Conservation (phyloP, 257 asterid genomes). For the Mentha longifolia region DNA sequence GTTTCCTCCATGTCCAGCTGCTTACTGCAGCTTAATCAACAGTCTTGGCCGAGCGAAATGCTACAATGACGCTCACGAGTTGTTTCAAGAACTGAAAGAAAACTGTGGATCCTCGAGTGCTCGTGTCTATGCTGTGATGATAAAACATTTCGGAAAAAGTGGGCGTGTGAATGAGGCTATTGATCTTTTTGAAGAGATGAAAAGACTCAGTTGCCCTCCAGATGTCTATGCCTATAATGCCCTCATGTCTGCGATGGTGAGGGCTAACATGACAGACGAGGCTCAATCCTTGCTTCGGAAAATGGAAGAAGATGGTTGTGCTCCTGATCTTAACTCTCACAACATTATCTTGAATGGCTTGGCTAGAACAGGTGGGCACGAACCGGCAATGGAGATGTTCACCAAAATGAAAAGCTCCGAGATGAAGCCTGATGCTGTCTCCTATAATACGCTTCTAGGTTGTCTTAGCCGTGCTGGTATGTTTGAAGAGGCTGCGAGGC, state of each 20-base stretch:
- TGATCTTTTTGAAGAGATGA: conserved; percentile 61
- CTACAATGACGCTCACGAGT: conserved; percentile 72
- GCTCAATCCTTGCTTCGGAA: conserved; percentile 52
- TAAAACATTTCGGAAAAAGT: conserved; percentile 59
- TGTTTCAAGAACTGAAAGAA: conserved; percentile 61
- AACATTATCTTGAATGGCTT: conserved; percentile 60
- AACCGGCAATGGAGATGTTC: conserved; percentile 55
- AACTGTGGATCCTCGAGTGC: conserved; percentile 61
- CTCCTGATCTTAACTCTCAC: conserved; percentile 55
- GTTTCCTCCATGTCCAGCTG: conserved; percentile 92
- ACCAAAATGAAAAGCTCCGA: conserved; percentile 47
- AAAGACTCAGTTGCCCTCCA: conserved; percentile 48
- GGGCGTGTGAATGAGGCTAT: conserved; percentile 58
- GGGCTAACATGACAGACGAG: conserved; percentile 54
- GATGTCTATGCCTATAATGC: conserved; percentile 70
- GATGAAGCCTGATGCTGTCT: conserved; percentile 58
- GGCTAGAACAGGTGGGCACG: conserved; percentile 55
- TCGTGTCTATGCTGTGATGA: conserved; percentile 68
- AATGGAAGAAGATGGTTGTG: conserved; percentile 56
- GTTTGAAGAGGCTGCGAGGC: conserved; percentile 66
- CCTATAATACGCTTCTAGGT: conserved; percentile 61
- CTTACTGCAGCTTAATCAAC: conserved; percentile 94
- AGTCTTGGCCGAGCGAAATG: conserved; percentile 75
- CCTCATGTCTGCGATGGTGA: conserved; percentile 68
- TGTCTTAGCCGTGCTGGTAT: conserved; percentile 63